Percentiles rank a stretch among this genome's conserved stretches.
These are phyloP conservation scores for Torrubiellomyces zombiae DNA, from an alignment of 2,329 filamentous ascomycete genomes.

Conservation along the genomic window DNA sequence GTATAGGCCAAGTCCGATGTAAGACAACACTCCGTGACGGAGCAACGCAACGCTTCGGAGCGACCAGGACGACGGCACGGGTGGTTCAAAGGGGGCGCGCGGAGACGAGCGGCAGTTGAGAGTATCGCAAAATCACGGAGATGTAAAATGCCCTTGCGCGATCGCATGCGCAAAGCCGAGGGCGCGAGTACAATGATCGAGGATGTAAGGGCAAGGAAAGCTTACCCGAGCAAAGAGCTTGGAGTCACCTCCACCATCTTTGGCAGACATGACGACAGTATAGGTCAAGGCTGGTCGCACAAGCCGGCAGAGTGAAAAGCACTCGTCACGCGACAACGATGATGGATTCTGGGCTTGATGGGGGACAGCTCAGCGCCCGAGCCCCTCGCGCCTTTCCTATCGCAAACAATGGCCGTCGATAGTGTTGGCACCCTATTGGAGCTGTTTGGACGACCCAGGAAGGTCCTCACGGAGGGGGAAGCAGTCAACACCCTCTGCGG, in stretches of 20 bases:
- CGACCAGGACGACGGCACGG: conserved; percentile 5
- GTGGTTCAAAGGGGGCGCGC: background rate
- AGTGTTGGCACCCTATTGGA: background rate
- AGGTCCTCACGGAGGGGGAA: too few species aligned
- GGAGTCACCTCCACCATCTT: conserved; percentile 69
- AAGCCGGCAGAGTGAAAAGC: background rate
- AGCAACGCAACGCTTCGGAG: too few species aligned
- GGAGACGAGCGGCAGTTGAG: too few species aligned
- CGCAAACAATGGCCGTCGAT: too few species aligned
- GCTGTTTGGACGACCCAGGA: too few species aligned
- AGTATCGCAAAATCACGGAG: too few species aligned
- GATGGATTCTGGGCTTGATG: conserved; percentile 1
- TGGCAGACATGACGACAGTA: conserved; percentile 31
- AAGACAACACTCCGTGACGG: too few species aligned
- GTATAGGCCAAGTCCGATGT: too few species aligned
- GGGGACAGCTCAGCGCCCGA: conserved; percentile 1
- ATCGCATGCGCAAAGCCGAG: too few species aligned
- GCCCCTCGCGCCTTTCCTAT: background rate
- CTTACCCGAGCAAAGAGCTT: conserved; percentile 96
- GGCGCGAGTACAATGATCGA: too few species aligned
- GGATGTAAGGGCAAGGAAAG: conserved; percentile 9
- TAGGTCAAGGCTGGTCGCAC: conserved; percentile 1
- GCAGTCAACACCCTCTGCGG: too few species aligned
- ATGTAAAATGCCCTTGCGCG: too few species aligned
- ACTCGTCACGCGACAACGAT: conserved; percentile 6